Base-by-base conservation (phyloP, 345 rosid genomes). In the Moringa oleifera region DNA sequence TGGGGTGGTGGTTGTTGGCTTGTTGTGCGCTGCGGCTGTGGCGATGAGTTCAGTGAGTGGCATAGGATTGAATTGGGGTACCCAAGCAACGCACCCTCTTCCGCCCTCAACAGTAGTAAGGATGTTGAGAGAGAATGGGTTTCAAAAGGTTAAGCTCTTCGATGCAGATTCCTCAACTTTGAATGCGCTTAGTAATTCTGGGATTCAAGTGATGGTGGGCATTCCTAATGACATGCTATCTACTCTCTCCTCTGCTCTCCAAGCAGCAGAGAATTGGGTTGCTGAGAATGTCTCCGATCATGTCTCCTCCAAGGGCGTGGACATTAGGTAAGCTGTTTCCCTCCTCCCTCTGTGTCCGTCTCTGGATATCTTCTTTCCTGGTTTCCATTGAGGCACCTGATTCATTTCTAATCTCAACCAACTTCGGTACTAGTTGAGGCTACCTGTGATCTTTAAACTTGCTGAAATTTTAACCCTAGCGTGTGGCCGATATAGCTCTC, bases 171-270 rank as follows among this genome's bases (percentile, higher is more conserved):
- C 76, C 0, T 23, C 49, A 16, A 65, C 73, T 9, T 60, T 88
- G 51, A 75, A 58, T 6, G 91, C 87, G 20, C 78, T 88, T 18
- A 69, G 81, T 1, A 76, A 76, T 53, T 66, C 91, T 24, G 85
- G 85, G 62, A 78, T 88, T 77, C 82, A 88, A 63, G 95, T 83
- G 22, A 85, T 88, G 95, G 89, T 81, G 59, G 95, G 91, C 23
- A 88, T 88, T 57, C 91, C 95, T 15, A 88, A 88, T 64, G 95
- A 88, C 24, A 73, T 81, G 80, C 91, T 88, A 23, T 56, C 69
- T 25, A 21, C 83, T 64, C 20, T 88, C 20, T 85, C 95, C 51
- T 67, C 23, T 18, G 77, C 79, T 54, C 73, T 78, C 33, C 75
- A 81, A 53, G 89, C 82, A 10, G 91, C 91, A 0, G 87, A 81